phyloP scores from a whole-genome alignment of 371 early-diverging fungal species.

The Zychaea mexicana region DNA sequence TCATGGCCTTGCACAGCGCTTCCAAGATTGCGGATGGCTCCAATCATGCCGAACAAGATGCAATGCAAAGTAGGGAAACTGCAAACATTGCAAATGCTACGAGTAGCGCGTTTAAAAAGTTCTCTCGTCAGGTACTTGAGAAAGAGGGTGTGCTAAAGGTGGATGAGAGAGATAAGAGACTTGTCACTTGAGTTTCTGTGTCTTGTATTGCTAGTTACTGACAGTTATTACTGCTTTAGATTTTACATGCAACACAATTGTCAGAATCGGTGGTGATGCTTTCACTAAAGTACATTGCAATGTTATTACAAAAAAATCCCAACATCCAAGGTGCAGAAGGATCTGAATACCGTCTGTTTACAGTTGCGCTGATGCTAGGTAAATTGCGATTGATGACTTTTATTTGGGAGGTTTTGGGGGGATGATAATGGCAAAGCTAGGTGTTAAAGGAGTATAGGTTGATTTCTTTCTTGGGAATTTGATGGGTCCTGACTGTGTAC shows the following conservation, averaged over 20 bases:
- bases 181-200: neutral
- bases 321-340: slow-evolving; percentile 68
- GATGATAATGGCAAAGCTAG: neutral
- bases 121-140: slow-evolving; percentile 19
- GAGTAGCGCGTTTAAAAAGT: slow-evolving; percentile 51
- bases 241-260: slow-evolving; percentile 63
- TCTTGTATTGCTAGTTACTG: neutral
- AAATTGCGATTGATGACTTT: neutral
- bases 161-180: neutral
- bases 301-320: slow-evolving; percentile 62
- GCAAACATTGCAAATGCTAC: slow-evolving; percentile 49
- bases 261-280: slow-evolving; percentile 64
- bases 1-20: slow-evolving; percentile 44
- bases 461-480: neutral
- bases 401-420: neutral
- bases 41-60: slow-evolving; percentile 24
- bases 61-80: slow-evolving; percentile 33
- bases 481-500: no score
- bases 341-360: slow-evolving; percentile 78
- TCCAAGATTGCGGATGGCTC: slow-evolving; percentile 33
- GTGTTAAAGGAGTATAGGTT: neutral
- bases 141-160: neutral
- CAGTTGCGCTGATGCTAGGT: slow-evolving; percentile 76
- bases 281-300: slow-evolving; percentile 65
- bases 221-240: slow-evolving; percentile 17